These are phyloP conservation scores for Xylaria nigripes DNA, from an alignment of 495 filamentous ascomycete species.

Conservation along the genomic window DNA sequence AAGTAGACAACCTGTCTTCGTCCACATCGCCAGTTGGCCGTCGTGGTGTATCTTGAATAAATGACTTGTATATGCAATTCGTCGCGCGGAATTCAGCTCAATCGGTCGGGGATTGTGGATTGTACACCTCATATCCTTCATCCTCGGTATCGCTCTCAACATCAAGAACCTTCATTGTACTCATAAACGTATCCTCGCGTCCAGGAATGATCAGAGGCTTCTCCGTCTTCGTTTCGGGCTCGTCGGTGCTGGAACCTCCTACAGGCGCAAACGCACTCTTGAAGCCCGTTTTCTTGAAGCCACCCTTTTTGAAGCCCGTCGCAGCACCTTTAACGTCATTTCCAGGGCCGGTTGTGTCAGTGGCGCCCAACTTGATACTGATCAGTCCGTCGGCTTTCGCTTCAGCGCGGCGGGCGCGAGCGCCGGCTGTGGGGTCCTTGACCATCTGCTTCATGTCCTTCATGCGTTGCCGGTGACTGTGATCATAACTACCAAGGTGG, in stretches of 20 bases:
- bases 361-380: constrained; percentile 45
- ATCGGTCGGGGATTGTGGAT: constrained; percentile 46
- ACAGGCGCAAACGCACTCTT: constrained; percentile 46
- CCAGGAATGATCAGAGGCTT: constrained; percentile 15
- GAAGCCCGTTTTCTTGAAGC: constrained; percentile 46
- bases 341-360: neutral
- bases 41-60: neutral
- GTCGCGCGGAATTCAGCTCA: constrained; percentile 23
- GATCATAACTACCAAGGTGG: constrained; percentile 62
- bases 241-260: constrained; percentile 17
- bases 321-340: constrained; percentile 16
- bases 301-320: constrained; percentile 49
- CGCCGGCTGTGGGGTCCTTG: constrained; percentile 46
- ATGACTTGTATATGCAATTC: neutral
- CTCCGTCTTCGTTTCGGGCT: constrained; percentile 11
- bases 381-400: constrained; percentile 59
- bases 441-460: constrained; percentile 62
- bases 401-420: constrained; percentile 61
- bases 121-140: constrained; percentile 49
- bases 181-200: constrained; percentile 12
- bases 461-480: constrained; percentile 58
- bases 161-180: constrained; percentile 20
- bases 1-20: neutral
- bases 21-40: neutral
- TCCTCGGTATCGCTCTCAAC: constrained; percentile 51